phyloP scores from a whole-genome alignment of 331 rosid genomes.

The Pyracantha coccinea region DNA sequence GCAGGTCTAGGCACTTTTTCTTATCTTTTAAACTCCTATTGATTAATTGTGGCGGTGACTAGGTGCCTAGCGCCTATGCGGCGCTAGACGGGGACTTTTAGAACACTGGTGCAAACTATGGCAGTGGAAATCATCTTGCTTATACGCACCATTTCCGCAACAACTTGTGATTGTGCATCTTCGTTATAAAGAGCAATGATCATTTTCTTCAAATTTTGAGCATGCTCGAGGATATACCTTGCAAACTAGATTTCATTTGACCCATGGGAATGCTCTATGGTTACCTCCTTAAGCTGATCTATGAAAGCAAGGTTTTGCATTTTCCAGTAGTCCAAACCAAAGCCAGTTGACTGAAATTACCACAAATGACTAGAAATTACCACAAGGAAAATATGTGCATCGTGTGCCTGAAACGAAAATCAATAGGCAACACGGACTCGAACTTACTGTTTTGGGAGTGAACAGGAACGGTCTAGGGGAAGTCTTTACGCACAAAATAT shows the following conservation, averaged over 20 bases:
- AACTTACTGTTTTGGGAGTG: background rate
- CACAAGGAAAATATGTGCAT: background rate
- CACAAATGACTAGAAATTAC: background rate
- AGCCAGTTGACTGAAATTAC: background rate
- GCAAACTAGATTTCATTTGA: constrained; percentile 1
- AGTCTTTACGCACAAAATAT: background rate
- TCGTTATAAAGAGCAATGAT: background rate
- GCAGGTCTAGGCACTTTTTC: too few species aligned
- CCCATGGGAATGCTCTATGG: background rate
- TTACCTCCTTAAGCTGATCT: background rate
- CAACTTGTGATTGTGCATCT: background rate
- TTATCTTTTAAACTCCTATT: too few species aligned
- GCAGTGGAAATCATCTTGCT: background rate
- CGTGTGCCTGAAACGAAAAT: background rate
- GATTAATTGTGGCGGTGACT: too few species aligned
- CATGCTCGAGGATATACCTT: background rate
- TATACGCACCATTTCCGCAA: background rate
- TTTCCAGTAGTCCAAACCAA: constrained; percentile 1
- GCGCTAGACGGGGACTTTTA: too few species aligned
- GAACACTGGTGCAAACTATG: background rate
- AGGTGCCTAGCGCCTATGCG: too few species aligned
- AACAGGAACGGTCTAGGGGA: background rate
- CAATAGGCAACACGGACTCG: background rate
- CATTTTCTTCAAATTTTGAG: background rate
- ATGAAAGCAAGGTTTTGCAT: background rate